A percentile compares a stretch with the other conserved stretches of the same genome.
Conservation (phyloP, 148 eudicot species). For the Linanthus parryae region DNA sequence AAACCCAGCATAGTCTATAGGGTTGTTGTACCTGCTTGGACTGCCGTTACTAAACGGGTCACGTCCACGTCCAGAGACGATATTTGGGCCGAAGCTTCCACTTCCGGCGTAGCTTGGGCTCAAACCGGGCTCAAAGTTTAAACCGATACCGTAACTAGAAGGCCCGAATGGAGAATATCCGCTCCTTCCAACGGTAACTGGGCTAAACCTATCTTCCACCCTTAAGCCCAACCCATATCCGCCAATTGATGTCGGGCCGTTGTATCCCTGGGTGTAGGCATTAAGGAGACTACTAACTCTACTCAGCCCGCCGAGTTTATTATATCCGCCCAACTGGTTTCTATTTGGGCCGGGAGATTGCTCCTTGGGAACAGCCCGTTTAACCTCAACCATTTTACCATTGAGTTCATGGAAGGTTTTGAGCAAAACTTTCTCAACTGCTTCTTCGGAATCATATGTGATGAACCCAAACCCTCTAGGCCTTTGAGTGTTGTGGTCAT, state of each 20-base stretch:
- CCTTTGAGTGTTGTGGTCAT: slow-evolving; percentile 97
- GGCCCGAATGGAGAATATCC: slow-evolving; percentile 66
- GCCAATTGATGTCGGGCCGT: slow-evolving; percentile 40
- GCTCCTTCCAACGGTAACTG: slow-evolving; percentile 49
- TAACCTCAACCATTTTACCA: slow-evolving; percentile 97
- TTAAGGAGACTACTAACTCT: slow-evolving; percentile 61
- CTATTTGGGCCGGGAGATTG: slow-evolving; percentile 67
- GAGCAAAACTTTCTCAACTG: slow-evolving; percentile 72
- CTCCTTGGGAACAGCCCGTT: slow-evolving; percentile 95
- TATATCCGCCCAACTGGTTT: slow-evolving; percentile 45
- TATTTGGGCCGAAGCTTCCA: slow-evolving; percentile 34
- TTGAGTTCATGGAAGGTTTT: slow-evolving; percentile 89
- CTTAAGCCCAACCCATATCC: slow-evolving; percentile 71
- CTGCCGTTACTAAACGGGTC: slow-evolving; percentile 34
- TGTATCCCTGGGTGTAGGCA: slow-evolving; percentile 57
- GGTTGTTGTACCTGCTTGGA: slow-evolving; percentile 40
- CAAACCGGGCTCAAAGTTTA: slow-evolving; percentile 55
- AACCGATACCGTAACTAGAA: slow-evolving; percentile 38
- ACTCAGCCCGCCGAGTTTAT: slow-evolving; percentile 46
- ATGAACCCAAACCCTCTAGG: slow-evolving; percentile 98
- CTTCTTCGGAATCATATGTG: slow-evolving; percentile 93
- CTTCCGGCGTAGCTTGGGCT: slow-evolving; percentile 38
- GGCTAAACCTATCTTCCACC: slow-evolving; percentile 68
- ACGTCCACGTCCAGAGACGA: slow-evolving; percentile 53
- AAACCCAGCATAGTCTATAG: slow-evolving; percentile 36